phyloP scores from a whole-genome alignment of 495 filamentous ascomycete genomes.

The Penicillium roqueforti region DNA sequence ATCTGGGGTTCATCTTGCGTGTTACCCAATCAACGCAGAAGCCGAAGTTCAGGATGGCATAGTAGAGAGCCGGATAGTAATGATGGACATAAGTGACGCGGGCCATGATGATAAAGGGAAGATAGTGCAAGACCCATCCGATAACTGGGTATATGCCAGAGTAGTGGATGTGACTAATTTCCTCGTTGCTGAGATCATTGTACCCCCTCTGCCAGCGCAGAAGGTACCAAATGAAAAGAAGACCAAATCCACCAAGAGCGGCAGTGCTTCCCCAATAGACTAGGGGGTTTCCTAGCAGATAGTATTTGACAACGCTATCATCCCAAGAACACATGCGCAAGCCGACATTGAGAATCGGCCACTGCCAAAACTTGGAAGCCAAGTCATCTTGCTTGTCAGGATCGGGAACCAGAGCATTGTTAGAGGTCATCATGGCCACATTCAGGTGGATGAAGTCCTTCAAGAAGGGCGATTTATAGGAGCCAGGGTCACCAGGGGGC shows the following conservation, averaged over 20 bases:
- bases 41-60: slow-evolving; percentile 84
- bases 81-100: slow-evolving; percentile 99
- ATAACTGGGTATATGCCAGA: slow-evolving; percentile 84
- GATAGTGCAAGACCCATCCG: slow-evolving; percentile 93
- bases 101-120: slow-evolving; percentile 95
- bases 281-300: slow-evolving; percentile 91
- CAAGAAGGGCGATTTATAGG: slow-evolving; percentile 93
- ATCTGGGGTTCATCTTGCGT: slow-evolving; percentile 53
- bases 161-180: slow-evolving; percentile 93
- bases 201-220: slow-evolving; percentile 96
- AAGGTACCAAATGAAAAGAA: slow-evolving; percentile 77
- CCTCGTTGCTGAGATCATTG: slow-evolving; percentile 68
- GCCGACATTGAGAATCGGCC: slow-evolving; percentile 92
- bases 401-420: slow-evolving; percentile 96
- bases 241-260: slow-evolving; percentile 65
- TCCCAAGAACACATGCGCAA: slow-evolving; percentile 99
- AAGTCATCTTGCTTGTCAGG: slow-evolving; percentile 99
- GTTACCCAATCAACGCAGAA: slow-evolving; percentile 85
- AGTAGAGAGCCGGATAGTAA: slow-evolving; percentile 98
- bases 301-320: slow-evolving; percentile 92
- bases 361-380: slow-evolving; percentile 96
- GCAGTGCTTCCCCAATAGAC: slow-evolving; percentile 94
- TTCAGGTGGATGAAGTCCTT: slow-evolving; percentile 97
- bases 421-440: slow-evolving; percentile 99
- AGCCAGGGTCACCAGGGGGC: slow-evolving; percentile 82